These are phyloP conservation scores for Singerocomus inundabilis DNA, from an alignment of 1,284 basidiomycete species.

Conservation along the genomic window DNA sequence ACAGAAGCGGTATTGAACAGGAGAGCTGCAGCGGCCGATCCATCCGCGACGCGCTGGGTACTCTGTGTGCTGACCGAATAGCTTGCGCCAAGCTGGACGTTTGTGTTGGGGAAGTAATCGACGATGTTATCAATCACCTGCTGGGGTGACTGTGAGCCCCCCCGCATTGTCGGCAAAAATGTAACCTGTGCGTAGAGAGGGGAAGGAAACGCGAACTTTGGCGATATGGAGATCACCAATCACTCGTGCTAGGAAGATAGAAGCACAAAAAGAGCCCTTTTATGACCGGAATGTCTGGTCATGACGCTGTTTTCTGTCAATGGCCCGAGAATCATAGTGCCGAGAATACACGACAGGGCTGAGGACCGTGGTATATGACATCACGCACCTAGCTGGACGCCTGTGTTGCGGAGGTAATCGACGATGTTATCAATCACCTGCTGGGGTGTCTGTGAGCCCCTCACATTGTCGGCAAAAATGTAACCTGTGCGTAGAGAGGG, in stretches of 20 bases:
- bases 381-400: conserved; percentile 49
- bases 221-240: conserved; percentile 46
- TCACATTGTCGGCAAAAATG: conserved; percentile 77
- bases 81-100: conserved; percentile 70
- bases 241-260: not conserved
- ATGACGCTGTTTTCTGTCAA: not conserved
- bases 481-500: conserved; percentile 60
- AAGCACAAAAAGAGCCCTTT: no score
- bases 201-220: conserved; percentile 59
- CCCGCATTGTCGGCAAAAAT: conserved; percentile 77
- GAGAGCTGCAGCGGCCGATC: conserved; percentile 50
- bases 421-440: conserved; percentile 56
- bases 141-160: conserved; percentile 65
- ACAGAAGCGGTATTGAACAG: conserved; percentile 61
- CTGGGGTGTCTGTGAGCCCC: conserved; percentile 65
- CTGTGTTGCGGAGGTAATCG: conserved; percentile 68
- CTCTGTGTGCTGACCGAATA: conserved; percentile 58
- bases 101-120: conserved; percentile 68
- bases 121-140: conserved; percentile 56
- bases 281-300: not conserved
- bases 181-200: conserved; percentile 56
- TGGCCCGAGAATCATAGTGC: not conserved
- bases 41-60: conserved; percentile 52
- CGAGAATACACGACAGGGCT: not conserved
- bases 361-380: no score